These are phyloP conservation scores for Diplocarpon rosae DNA, from an alignment of 2,329 filamentous ascomycete species.

Conservation along the genomic window DNA sequence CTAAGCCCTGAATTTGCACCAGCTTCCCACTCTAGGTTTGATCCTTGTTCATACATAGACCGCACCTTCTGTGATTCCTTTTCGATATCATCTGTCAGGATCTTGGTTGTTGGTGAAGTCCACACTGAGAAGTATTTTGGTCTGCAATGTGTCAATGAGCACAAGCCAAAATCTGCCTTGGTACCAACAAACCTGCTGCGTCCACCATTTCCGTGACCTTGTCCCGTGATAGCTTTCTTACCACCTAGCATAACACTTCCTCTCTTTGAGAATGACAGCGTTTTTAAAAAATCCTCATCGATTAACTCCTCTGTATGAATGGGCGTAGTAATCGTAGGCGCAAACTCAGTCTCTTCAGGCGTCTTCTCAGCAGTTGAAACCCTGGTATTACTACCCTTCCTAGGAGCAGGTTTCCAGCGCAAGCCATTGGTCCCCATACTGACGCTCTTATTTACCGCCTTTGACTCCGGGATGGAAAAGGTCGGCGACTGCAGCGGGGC, in stretches of 20 bases:
- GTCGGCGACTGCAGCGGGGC: constrained; percentile 2
- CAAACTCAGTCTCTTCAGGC: background rate
- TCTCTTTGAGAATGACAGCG: constrained; percentile 49
- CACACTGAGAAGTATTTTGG: constrained; percentile 24
- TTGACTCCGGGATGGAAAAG: background rate
- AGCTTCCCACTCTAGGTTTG: constrained; percentile 20
- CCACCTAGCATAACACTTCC: constrained; percentile 52
- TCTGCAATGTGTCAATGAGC: constrained; percentile 9
- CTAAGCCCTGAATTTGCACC: constrained; percentile 11
- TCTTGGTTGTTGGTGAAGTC: constrained; percentile 16
- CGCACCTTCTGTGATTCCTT: constrained; percentile 28
- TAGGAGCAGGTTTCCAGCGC: constrained; percentile 13
- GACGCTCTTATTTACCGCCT: constrained; percentile 9
- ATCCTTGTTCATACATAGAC: constrained; percentile 27
- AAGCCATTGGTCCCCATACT: constrained; percentile 8
- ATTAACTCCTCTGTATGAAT: constrained; percentile 47
- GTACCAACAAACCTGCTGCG: constrained; percentile 16
- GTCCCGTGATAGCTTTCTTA: constrained; percentile 28
- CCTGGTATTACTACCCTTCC: constrained; percentile 4
- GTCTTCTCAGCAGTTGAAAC: constrained; percentile 16
- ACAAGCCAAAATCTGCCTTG: background rate
- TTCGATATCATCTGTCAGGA: constrained; percentile 24
- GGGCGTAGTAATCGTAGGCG: constrained; percentile 38
- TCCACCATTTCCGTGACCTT: constrained; percentile 15
- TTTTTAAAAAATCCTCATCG: constrained; percentile 46